phyloP scores from a whole-genome alignment of 2,329 filamentous ascomycete genomes.

The Colletotrichum plurivorum region DNA sequence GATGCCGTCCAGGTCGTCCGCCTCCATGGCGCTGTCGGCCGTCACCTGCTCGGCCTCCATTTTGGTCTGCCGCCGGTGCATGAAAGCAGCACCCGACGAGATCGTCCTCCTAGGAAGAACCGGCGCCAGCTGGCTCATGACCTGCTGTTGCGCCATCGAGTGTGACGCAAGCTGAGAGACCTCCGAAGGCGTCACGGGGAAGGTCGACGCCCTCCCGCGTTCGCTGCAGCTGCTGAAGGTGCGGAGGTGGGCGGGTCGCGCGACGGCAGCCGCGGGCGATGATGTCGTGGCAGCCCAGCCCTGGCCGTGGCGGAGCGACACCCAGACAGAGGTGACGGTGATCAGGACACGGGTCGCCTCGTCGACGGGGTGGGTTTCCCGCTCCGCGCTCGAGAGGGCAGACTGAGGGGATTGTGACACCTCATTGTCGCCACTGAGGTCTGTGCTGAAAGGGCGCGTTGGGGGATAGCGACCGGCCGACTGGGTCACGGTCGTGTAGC shows the following conservation, averaged over 20 bases:
- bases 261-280: conserved; percentile 10
- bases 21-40: conserved; percentile 4
- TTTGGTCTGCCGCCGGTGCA: conserved; percentile 42
- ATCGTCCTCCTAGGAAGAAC: conserved; percentile 39
- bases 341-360: conserved; percentile 43
- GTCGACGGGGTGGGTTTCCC: conserved; percentile 42
- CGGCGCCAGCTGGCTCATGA: conserved; percentile 2
- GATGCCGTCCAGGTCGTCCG: conserved; percentile 22
- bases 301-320: conserved; percentile 43
- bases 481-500: conserved; percentile 71
- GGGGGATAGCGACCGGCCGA: conserved; percentile 65
- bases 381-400: conserved; percentile 15
- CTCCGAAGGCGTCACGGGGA: conserved; percentile 23
- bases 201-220: conserved; percentile 33
- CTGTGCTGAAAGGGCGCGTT: conserved; percentile 50
- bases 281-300: conserved; percentile 39
- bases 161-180: conserved; percentile 11
- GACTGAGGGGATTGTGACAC: conserved; percentile 11
- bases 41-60: conserved; percentile 34
- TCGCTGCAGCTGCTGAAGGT: conserved; percentile 23
- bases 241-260: conserved; percentile 23
- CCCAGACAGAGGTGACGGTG: conserved; percentile 45
- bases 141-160: conserved; percentile 28
- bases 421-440: conserved; percentile 37
- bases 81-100: conserved; percentile 45